Percentiles rank a stretch among this genome's conserved stretches.
phyloP scores from a whole-genome alignment of 495 filamentous ascomycete species.

The Melanomma pulvis-pyrius region DNA sequence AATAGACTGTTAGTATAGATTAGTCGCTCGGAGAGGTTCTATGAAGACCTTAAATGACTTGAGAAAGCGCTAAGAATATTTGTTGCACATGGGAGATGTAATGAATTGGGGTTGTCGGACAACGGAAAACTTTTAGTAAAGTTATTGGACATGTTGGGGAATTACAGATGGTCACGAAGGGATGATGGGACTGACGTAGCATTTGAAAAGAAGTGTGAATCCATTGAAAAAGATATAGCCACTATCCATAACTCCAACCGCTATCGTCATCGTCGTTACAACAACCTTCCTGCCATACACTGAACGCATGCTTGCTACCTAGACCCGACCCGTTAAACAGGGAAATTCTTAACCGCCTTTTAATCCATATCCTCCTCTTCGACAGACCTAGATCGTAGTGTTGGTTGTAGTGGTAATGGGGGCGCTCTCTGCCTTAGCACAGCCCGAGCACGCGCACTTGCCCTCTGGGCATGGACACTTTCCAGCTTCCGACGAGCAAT shows the following conservation, averaged over 20 bases:
- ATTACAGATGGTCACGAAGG: no score
- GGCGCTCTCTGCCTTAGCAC: slow-evolving; percentile 36
- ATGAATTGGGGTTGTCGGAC: no score
- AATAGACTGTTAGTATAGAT: no score
- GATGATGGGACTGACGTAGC: no score
- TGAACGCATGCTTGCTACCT: background rate
- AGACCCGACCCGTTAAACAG: background rate
- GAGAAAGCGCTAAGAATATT: no score
- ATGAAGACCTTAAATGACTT: no score
- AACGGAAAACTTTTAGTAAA: no score
- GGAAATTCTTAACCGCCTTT: background rate
- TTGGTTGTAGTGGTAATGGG: background rate
- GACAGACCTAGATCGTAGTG: background rate
- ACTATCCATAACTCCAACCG: background rate
- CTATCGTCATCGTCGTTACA: slow-evolving; percentile 6
- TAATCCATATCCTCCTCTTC: background rate
- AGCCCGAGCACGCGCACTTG: slow-evolving; percentile 48
- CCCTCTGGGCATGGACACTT: slow-evolving; percentile 48
- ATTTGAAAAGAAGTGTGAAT: background rate
- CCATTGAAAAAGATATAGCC: slow-evolving; percentile 3
- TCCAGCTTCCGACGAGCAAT: slow-evolving; percentile 46
- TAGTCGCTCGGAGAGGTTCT: no score
- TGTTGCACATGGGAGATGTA: no score
- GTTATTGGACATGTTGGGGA: no score
- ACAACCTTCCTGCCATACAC: background rate